Evolutionary conservation across 1,139 yeast species (phyloP).

Genomic region (Geotrichum reessii): DNA sequence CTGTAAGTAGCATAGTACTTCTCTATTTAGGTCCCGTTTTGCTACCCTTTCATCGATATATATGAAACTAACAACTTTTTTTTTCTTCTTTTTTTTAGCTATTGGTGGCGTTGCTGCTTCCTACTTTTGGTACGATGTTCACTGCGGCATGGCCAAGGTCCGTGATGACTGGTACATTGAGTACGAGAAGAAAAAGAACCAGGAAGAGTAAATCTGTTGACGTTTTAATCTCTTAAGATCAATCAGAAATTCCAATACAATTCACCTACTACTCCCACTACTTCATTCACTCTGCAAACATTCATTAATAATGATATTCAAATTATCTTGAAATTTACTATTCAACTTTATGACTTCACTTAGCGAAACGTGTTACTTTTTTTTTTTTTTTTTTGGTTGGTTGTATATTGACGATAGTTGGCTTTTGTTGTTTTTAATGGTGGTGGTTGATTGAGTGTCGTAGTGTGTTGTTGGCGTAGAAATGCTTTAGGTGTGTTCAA

Average conservation of each 20-base stretch:
- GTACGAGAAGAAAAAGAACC: constrained; percentile 67
- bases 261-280: neutral
- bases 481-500: neutral
- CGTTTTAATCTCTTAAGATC: neutral
- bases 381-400: neutral
- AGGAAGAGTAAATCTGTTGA: constrained; percentile 39
- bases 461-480: neutral
- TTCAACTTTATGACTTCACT: neutral
- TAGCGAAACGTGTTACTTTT: neutral
- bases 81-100: constrained; percentile 24
- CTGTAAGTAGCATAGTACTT: constrained; percentile 2
- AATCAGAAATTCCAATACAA: neutral
- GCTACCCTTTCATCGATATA: neutral
- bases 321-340: neutral
- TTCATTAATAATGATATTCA: neutral
- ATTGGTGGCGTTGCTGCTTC: constrained; percentile 51
- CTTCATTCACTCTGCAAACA: neutral
- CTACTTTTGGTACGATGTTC: constrained; percentile 69
- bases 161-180: constrained; percentile 86
- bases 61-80: neutral
- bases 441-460: neutral
- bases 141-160: constrained; percentile 61
- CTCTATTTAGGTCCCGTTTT: neutral
- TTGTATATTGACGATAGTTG: neutral
- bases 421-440: neutral